phyloP scores from a whole-genome alignment of 2,329 filamentous ascomycete species.

The Aspergillus carbonarius region DNA sequence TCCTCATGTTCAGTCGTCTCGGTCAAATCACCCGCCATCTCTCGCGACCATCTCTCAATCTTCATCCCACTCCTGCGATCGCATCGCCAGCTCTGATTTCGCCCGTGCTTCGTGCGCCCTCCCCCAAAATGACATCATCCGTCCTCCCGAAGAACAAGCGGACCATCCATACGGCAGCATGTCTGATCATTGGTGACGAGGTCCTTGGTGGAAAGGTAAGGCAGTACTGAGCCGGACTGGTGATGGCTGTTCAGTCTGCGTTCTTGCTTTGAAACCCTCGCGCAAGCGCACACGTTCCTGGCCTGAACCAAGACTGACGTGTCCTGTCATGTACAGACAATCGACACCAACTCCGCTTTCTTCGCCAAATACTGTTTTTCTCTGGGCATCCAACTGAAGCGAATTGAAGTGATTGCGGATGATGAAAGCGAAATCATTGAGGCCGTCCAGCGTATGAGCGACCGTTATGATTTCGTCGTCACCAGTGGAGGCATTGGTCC shows the following conservation, averaged over 20 bases:
- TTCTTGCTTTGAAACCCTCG: background rate
- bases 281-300: background rate
- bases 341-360: conserved; percentile 66
- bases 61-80: conserved; percentile 51
- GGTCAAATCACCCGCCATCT: conserved; percentile 73
- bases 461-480: conserved; percentile 88
- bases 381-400: conserved; percentile 68
- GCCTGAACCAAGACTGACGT: background rate
- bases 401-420: conserved; percentile 90
- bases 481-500: conserved; percentile 95
- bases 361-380: conserved; percentile 67
- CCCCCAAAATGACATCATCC: conserved; percentile 46
- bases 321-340: conserved; percentile 47
- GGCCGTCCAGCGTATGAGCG: conserved; percentile 81
- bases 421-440: conserved; percentile 89
- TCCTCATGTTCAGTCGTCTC: conserved; percentile 71
- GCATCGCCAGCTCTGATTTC: conserved; percentile 28
- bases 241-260: background rate
- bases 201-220: conserved; percentile 88
- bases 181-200: conserved; percentile 95
- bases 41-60: conserved; percentile 60
- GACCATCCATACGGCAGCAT: conserved; percentile 84
- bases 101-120: conserved; percentile 16
- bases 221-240: background rate
- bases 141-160: conserved; percentile 40